Base-by-base conservation (phyloP, 1,284 basidiomycete genomes). In the Wallemia mellicola region DNA sequence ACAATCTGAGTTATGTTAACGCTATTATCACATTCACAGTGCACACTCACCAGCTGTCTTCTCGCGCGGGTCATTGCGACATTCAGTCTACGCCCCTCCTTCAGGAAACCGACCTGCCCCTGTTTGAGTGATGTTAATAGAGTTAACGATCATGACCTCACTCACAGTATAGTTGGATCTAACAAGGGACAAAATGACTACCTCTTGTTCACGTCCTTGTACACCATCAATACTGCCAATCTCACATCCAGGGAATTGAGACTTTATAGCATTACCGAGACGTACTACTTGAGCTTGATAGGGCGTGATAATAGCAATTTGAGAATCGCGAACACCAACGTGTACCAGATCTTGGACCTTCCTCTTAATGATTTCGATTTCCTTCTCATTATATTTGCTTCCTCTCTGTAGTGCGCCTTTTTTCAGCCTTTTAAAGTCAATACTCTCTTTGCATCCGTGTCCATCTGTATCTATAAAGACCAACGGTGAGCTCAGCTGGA, bases 391-490 rank as follows among this genome's bases (percentile, higher is more conserved):
- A 64, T 79, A 82, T 64, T 82, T 78, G 65, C 85, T 89, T 0
- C 86, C 86, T 66, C 88, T 84, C 63, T 86, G 84, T 2, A 77
- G n/a, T n/a, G n/a, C 27, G 61, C 63, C 24, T 26, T 0, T 76
- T 60, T 60, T 66, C 15, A 67, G 65, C 2, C 65, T 67, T 22
- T 73, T 72, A 14, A 68, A 68, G n/a, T 65, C 66, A 1, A 65
- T 61, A 14, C 83, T 73, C 68, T 95, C 89, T 65, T 79, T 91
- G 67, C 87, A 92, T 66, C 89, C 86, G 64, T 83, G 86, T 0
- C 88, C 89, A 0, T 86, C 79, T 0, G 89, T 98, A 68, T 98
- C 92, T 65, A 87, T 87, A 68, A 96, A 94, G 0, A 92, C 79
- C 0, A 96, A 78, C 0, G 86, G 84, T 0, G 77, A 82, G 0